Evolutionary conservation across 1,284 basidiomycete genomes (phyloP).

Genomic region (Papiliotrema nemorosa): DNA sequence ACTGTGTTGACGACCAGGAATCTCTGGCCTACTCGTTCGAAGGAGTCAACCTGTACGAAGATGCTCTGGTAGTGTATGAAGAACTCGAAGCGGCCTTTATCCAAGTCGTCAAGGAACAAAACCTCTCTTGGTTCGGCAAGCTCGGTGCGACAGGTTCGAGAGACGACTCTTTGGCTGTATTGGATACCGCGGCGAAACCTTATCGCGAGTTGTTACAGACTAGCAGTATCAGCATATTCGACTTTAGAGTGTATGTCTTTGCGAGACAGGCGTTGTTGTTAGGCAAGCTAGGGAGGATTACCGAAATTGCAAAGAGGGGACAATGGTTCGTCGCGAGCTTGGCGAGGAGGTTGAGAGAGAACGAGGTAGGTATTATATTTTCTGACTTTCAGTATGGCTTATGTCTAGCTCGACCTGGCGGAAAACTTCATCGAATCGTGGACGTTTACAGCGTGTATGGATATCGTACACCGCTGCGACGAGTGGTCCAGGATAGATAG

Average conservation of each 20-base stretch:
- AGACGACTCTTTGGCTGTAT: slow-evolving; percentile 77
- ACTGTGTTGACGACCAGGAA: slow-evolving; percentile 60
- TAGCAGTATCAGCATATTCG: slow-evolving; percentile 88
- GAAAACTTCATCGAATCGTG: slow-evolving; percentile 84
- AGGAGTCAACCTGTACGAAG: slow-evolving; percentile 82
- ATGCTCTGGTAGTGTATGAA: slow-evolving; percentile 83
- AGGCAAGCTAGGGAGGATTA: slow-evolving; percentile 74
- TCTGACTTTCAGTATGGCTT: slow-evolving; percentile 4
- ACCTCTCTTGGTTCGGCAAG: slow-evolving; percentile 83
- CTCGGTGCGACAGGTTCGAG: slow-evolving; percentile 58
- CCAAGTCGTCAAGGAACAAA: slow-evolving; percentile 67
- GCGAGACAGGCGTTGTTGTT: slow-evolving; percentile 78
- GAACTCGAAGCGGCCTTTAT: slow-evolving; percentile 86
- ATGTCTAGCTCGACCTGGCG: slow-evolving; percentile 62
- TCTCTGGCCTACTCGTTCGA: slow-evolving; percentile 89
- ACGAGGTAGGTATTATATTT: slow-evolving; percentile 58
- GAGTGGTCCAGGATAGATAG: slow-evolving; percentile 58
- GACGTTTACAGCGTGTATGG: slow-evolving; percentile 87
- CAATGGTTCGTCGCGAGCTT: slow-evolving; percentile 45
- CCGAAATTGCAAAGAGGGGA: slow-evolving; percentile 68
- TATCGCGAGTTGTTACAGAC: slow-evolving; percentile 86
- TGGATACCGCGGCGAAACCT: slow-evolving; percentile 76
- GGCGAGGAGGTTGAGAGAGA: slow-evolving; percentile 57
- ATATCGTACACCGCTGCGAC: slow-evolving; percentile 79
- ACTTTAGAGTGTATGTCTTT: slow-evolving; percentile 87